Percentiles rank a stretch among this genome's conserved stretches.
Conservation (phyloP, 2,329 filamentous ascomycete genomes). For the Hypoxylon sp. region DNA sequence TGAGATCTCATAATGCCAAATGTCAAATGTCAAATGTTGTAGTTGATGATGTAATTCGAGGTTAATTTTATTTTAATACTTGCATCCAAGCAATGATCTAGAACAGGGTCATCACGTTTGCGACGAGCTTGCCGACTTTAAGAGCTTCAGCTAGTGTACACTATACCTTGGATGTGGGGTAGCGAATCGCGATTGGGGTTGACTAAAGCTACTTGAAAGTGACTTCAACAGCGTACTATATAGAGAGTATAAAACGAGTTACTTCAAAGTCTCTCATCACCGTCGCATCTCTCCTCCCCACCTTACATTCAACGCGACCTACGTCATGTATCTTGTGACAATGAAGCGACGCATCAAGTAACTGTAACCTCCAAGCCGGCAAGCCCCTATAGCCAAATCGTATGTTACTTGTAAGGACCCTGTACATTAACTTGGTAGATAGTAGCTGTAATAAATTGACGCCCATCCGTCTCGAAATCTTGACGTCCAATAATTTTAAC, state of each 20-base stretch:
- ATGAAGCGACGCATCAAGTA: constrained; percentile 35
- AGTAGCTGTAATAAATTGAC: constrained; percentile 34
- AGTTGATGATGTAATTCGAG: constrained; percentile 39
- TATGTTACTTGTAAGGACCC: constrained; percentile 20
- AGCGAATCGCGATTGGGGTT: constrained; percentile 18
- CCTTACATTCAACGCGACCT: constrained; percentile 44
- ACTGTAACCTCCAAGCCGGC: constrained; percentile 20
- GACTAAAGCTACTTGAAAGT: constrained; percentile 22
- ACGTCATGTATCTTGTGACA: constrained; percentile 52
- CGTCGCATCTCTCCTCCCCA: constrained; percentile 40
- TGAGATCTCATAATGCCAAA: constrained; percentile 31
- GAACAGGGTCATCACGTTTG: constrained; percentile 20
- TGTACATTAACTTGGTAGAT: constrained; percentile 17
- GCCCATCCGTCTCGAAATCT: constrained; percentile 14
- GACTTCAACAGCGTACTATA: constrained; percentile 8
- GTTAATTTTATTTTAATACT: constrained; percentile 16
- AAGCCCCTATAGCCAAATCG: constrained; percentile 33
- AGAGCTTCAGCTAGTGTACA: constrained; percentile 1
- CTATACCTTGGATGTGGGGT: constrained; percentile 26
- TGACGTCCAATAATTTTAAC: constrained; percentile 34
- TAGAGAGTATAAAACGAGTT: constrained; percentile 13
- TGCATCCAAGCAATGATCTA: constrained; percentile 9
- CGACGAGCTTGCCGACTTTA: constrained; percentile 9
- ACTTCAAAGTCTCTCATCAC: constrained; percentile 30
- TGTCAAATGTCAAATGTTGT: constrained; percentile 12